These are phyloP conservation scores for Aspergillus sclerotiicarbonarius DNA, from an alignment of 495 filamentous ascomycete genomes.

Conservation along the genomic window DNA sequence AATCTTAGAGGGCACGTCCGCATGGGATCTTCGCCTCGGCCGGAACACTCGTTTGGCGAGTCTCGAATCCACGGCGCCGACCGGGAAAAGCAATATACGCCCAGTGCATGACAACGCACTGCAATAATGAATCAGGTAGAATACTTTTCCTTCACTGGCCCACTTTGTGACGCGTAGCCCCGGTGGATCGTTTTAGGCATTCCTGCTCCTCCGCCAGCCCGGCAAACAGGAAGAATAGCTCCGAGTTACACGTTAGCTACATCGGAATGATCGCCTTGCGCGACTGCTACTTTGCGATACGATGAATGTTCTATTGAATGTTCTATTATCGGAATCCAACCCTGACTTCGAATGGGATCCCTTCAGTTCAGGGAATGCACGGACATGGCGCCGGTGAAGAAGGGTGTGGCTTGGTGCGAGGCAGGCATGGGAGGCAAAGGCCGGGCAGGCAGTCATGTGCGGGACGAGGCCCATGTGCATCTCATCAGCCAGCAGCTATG, in stretches of 20 bases:
- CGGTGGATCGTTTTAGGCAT: constrained; percentile 1
- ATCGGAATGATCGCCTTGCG: not conserved
- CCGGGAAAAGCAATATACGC: constrained; percentile 1
- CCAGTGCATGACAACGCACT: constrained; percentile 3
- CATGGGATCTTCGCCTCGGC: constrained; percentile 4
- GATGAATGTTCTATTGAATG: not conserved
- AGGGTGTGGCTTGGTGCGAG: not conserved
- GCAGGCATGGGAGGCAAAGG: not conserved
- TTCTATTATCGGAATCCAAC: not conserved
- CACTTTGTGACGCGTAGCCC: constrained; percentile 4
- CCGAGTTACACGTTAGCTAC: not conserved
- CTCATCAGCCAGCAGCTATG: constrained; percentile 5
- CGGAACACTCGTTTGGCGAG: not conserved
- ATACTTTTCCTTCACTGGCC: not conserved
- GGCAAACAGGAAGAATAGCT: not conserved
- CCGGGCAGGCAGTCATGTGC: not conserved
- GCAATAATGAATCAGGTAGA: not conserved
- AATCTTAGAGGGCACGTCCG: not conserved
- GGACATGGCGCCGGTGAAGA: not conserved
- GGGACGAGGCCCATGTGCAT: constrained; percentile 1
- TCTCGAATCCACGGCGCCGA: not conserved
- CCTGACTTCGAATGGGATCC: not conserved
- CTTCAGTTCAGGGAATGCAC: not conserved
- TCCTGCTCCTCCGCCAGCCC: not conserved
- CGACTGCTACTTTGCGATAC: not conserved